Evolutionary conservation across 768 basidiomycete species (phyloP), one percentile per base, ranked within the genome.

Genomic region (Lactifluus rugatus): DNA sequence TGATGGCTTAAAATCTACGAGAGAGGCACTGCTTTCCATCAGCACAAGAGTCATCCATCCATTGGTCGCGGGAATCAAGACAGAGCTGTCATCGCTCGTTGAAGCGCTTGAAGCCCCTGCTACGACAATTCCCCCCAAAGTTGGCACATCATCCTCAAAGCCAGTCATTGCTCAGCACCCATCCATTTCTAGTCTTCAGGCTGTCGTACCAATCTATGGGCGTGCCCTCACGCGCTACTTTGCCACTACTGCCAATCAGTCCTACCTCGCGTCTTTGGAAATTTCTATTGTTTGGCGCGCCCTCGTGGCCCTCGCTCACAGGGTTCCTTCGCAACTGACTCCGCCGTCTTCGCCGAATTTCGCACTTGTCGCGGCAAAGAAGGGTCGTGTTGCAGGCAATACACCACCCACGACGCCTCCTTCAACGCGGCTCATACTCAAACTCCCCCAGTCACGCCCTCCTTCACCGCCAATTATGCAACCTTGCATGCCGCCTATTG

Each of bases 201-300:
- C 74, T 8, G 66, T 80, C n/a, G 76, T 84, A 67, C 85, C 87
- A 2, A 63, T 83, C 3, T 85, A 89, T 64, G 73, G 78, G 5
- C 78, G 78, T 41, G 77, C 78, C 36, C 71, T 90, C 34, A 68
- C 71, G 14, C 78, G 81, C 13, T 85, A 82, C 67, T 81, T 81
- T 8, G 69, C 75, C 5, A 76, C 79, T 13, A 69, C 75, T 13
- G 67, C 76, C 9, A 77, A 84, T 0, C 85, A 92, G 63, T 72
- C 80, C 16, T 71, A 76, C 1, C 75, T 90, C 16, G 86, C 87
- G 0, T 80, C 83, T 2, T 78, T 89, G 62, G 76, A 88, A 61
- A 89, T 90, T 64, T 82, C 81, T 17, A 69, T 87, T 1, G 71
- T 87, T 2, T 92, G 89, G 89, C 83, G 80, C 21, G 82, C 79